Percentiles rank a stretch among this genome's conserved stretches.
phyloP scores from a whole-genome alignment of 768 basidiomycete genomes.

The Leccinum obscurum region DNA sequence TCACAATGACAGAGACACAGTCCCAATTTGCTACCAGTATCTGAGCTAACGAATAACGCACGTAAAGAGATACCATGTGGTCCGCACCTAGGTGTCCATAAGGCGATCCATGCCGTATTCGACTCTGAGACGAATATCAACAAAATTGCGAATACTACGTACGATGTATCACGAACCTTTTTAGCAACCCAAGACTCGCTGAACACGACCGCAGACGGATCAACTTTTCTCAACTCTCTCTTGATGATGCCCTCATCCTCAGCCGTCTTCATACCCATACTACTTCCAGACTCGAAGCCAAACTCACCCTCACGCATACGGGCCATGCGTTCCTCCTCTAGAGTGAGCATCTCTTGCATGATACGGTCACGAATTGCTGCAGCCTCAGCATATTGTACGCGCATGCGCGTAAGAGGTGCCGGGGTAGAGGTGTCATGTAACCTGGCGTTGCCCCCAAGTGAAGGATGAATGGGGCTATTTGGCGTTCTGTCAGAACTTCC shows the following conservation, averaged over 20 bases:
- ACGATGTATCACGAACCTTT: slow-evolving; percentile 55
- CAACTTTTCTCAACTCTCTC: slow-evolving; percentile 89
- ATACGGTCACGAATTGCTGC: slow-evolving; percentile 90
- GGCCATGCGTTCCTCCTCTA: slow-evolving; percentile 96
- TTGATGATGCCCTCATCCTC: slow-evolving; percentile 89
- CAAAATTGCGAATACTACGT: not conserved
- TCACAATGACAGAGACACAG: slow-evolving; percentile 96
- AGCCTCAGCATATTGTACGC: slow-evolving; percentile 79
- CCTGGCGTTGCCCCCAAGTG: slow-evolving; percentile 27
- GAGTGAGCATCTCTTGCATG: slow-evolving; percentile 96
- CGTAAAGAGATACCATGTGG: slow-evolving; percentile 15
- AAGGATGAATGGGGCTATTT: slow-evolving; percentile 33
- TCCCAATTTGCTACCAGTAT: slow-evolving; percentile 66
- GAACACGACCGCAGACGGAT: slow-evolving; percentile 95
- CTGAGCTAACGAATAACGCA: slow-evolving; percentile 10
- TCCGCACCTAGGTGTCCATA: slow-evolving; percentile 88
- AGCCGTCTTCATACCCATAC: slow-evolving; percentile 38
- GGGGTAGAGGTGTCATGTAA: slow-evolving; percentile 29
- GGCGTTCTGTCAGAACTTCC: slow-evolving; percentile 23
- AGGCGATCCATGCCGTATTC: slow-evolving; percentile 90
- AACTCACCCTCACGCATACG: slow-evolving; percentile 82
- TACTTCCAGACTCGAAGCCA: slow-evolving; percentile 49
- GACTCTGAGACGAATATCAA: slow-evolving; percentile 43
- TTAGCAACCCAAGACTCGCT: slow-evolving; percentile 94
- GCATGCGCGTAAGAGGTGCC: slow-evolving; percentile 53